Percentiles rank a stretch among this genome's conserved stretches.
Evolutionary conservation across 169 alveolate species (phyloP).

Genomic region (Cryptosporidium viatorum): DNA sequence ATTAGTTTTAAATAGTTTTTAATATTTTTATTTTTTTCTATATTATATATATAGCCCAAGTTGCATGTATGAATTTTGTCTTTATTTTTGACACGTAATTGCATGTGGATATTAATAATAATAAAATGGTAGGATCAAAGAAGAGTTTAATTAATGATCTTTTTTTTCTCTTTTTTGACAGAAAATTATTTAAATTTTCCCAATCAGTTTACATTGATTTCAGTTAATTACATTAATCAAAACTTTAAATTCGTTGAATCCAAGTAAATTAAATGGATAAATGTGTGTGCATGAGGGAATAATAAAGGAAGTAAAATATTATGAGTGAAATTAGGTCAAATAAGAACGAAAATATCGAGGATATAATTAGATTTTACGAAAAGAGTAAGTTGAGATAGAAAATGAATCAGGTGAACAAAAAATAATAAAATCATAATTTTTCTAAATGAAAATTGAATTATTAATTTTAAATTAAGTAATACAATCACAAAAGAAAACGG

Average conservation of each 20-base stretch:
- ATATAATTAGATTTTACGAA: slow-evolving; percentile 46
- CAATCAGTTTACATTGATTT: background rate
- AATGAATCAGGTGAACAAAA: background rate
- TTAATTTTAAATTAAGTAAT: slow-evolving; percentile 8
- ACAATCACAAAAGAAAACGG: slow-evolving; percentile 70
- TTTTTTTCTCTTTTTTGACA: too few species aligned
- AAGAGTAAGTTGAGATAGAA: slow-evolving; percentile 42
- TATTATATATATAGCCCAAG: background rate
- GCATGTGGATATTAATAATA: slow-evolving; percentile 1
- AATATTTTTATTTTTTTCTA: background rate
- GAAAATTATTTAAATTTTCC: background rate
- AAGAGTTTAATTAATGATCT: background rate
- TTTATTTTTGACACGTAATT: slow-evolving; percentile 8
- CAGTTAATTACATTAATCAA: too few species aligned
- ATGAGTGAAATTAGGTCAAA: slow-evolving; percentile 27
- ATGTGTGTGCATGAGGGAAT: background rate
- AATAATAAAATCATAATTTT: background rate
- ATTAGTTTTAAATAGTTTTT: background rate
- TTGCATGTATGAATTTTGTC: background rate
- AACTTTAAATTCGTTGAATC: background rate
- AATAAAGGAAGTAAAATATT: background rate
- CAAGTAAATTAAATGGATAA: background rate
- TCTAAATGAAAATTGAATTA: background rate
- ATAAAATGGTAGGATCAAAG: background rate
- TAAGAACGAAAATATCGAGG: slow-evolving; percentile 60